phyloP scores from a whole-genome alignment of 441 rosid species.

The Erodium trifolium region DNA sequence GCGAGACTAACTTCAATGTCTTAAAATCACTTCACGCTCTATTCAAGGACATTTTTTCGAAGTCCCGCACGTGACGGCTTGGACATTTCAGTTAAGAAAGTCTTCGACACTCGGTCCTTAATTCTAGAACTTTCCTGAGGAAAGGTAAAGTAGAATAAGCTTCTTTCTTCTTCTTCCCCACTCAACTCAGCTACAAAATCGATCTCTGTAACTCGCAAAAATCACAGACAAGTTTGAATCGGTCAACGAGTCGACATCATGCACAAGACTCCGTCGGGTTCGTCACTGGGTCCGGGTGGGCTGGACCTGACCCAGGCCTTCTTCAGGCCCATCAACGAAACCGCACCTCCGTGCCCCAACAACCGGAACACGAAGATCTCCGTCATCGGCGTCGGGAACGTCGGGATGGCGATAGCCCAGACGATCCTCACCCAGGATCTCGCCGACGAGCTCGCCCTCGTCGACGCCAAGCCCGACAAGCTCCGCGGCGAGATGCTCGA shows the following conservation, averaged over 20 bases:
- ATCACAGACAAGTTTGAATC: too few species aligned
- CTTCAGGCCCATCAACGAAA: constrained; percentile 50
- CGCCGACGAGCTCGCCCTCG: constrained; percentile 63
- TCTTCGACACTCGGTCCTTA: too few species aligned
- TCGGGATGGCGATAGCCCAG: constrained; percentile 95
- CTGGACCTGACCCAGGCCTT: constrained; percentile 52
- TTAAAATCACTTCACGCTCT: too few species aligned
- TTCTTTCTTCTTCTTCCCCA: too few species aligned
- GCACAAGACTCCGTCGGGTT: constrained; percentile 44
- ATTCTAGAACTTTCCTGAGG: too few species aligned
- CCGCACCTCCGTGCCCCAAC: constrained; percentile 47
- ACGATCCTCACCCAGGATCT: constrained; percentile 81
- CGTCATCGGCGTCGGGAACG: constrained; percentile 81
- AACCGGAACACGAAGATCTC: constrained; percentile 62
- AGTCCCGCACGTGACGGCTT: too few species aligned
- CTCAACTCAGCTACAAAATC: too few species aligned
- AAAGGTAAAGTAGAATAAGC: too few species aligned
- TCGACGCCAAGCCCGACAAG: constrained; percentile 59
- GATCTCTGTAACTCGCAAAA: too few species aligned
- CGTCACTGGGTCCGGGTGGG: constrained; percentile 62
- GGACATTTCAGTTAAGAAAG: too few species aligned
- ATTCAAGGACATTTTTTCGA: too few species aligned
- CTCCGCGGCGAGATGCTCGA: constrained; percentile 95
- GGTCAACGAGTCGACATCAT: constrained; percentile 18
- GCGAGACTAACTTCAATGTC: too few species aligned